Base-by-base conservation (phyloP, 148 eudicot genomes). In the Fagopyrum esculentum region DNA sequence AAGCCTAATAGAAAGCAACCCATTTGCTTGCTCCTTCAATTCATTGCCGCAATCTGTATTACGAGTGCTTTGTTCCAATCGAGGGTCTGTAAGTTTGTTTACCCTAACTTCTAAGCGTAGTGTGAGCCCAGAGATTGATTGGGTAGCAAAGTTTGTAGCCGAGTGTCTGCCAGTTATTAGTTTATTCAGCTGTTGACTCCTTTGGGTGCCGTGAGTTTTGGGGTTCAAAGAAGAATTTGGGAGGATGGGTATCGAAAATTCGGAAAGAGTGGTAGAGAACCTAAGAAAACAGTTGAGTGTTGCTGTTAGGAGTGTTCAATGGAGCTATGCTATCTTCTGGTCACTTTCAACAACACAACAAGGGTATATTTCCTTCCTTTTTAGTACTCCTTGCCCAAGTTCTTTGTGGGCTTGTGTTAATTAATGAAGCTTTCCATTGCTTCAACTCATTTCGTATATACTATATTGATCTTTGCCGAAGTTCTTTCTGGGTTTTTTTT, bases 261-360 rank as follows among this genome's bases (percentile, higher is more conserved):
- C 85, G 76, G 86, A 82, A 51, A 79, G 76, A 57, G 77, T 73
- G 47, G 30, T 74, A 64, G 83, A 81, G 29, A 79, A 76, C 19
- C 69, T 82, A 73, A 84, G 80, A 57, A 82, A 73, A 66, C 81
- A 83, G 78, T 76, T 86, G 69, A 87, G 82, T 76, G 83, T 81
- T 78, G 89, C 87, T 71, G 87, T 86, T 55, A 82, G 86, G 82
- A 83, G 86, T 69, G 80, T 83, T 51, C 84, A 81, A 57, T 88
- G 91, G 91, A 88, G 87, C 76, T 88, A 88, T 78, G 91, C 87
- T 66, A 81, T 88, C 49, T 86, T 88, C 75, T 88, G 91, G 91
- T 74, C 85, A 19, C 54, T 83, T 56, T 86, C 89, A 76, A 44
- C 81, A 70, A 77, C 77, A 68, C 79, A 84, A 73, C 73, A 78